phyloP scores from a whole-genome alignment of 192 early-diverging fungal genomes.

The Ramicandelaber brevisporus region DNA sequence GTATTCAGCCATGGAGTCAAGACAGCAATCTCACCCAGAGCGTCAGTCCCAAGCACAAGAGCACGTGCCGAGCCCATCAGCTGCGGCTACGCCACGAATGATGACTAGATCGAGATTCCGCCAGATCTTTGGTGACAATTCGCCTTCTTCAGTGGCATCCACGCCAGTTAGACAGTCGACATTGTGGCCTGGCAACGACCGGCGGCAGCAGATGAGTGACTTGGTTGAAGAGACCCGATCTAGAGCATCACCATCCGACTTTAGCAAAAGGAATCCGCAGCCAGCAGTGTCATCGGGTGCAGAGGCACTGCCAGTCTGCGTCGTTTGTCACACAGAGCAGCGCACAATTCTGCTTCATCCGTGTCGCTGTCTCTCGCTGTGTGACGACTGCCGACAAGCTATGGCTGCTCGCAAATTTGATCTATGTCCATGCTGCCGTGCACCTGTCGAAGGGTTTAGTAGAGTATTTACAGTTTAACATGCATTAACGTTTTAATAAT shows the following conservation, averaged over 20 bases:
- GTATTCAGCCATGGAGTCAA: too few species aligned
- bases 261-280: background rate
- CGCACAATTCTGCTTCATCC: slow-evolving; percentile 17
- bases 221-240: slow-evolving; percentile 14
- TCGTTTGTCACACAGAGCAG: slow-evolving; percentile 12
- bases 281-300: background rate
- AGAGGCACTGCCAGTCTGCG: slow-evolving; percentile 6
- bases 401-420: slow-evolving; percentile 14
- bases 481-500: too few species aligned
- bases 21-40: too few species aligned
- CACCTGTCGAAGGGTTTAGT: slow-evolving; percentile 12
- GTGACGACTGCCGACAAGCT: slow-evolving; percentile 14
- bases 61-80: too few species aligned
- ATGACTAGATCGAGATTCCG: too few species aligned
- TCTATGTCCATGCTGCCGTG: slow-evolving; percentile 17
- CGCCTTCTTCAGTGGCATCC: slow-evolving; percentile 6
- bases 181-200: slow-evolving; percentile 11
- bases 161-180: slow-evolving; percentile 10
- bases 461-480: slow-evolving; percentile 16
- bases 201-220: slow-evolving; percentile 3
- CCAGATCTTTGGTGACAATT: slow-evolving; percentile 4
- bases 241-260: slow-evolving; percentile 9
- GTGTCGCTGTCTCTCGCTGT: slow-evolving; percentile 16
- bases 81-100: too few species aligned
- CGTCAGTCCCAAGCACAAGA: too few species aligned